These are phyloP conservation scores for Tuber umbilicatum DNA, from an alignment of 495 filamentous ascomycete genomes.

Conservation along the genomic window DNA sequence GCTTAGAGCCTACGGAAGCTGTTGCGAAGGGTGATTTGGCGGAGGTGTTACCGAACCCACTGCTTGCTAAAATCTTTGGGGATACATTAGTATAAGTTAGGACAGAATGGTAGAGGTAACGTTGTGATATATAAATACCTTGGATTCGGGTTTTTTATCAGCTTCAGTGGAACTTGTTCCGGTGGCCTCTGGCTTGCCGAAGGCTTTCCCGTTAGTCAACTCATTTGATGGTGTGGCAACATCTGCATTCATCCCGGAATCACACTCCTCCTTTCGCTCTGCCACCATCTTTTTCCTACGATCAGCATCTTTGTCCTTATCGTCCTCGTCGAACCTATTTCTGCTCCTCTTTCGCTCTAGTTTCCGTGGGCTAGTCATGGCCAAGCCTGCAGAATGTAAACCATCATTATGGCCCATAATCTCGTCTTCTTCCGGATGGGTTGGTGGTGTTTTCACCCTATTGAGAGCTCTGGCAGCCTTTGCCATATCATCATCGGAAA, in stretches of 20 bases:
- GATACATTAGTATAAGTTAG: not conserved
- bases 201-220: constrained; percentile 26
- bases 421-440: constrained; percentile 40
- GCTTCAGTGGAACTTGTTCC: not conserved
- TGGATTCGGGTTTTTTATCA: not conserved
- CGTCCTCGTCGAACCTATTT: constrained; percentile 33
- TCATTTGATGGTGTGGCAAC: not conserved
- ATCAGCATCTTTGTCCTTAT: constrained; percentile 34
- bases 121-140: not conserved
- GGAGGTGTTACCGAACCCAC: constrained; percentile 41
- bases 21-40: constrained; percentile 40
- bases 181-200: constrained; percentile 1
- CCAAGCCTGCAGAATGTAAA: constrained; percentile 13
- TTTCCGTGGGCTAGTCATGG: constrained; percentile 32
- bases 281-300: constrained; percentile 33
- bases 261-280: constrained; percentile 36
- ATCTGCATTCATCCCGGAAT: constrained; percentile 1
- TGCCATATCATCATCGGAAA: constrained; percentile 38
- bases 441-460: constrained; percentile 40
- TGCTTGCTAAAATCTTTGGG: constrained; percentile 29
- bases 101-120: not conserved
- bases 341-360: constrained; percentile 37
- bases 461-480: constrained; percentile 35
- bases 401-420: constrained; percentile 32
- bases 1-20: constrained; percentile 24